These are phyloP conservation scores for Penicillium sp. DNA, from an alignment of 2,329 filamentous ascomycete species.

Conservation along the genomic window DNA sequence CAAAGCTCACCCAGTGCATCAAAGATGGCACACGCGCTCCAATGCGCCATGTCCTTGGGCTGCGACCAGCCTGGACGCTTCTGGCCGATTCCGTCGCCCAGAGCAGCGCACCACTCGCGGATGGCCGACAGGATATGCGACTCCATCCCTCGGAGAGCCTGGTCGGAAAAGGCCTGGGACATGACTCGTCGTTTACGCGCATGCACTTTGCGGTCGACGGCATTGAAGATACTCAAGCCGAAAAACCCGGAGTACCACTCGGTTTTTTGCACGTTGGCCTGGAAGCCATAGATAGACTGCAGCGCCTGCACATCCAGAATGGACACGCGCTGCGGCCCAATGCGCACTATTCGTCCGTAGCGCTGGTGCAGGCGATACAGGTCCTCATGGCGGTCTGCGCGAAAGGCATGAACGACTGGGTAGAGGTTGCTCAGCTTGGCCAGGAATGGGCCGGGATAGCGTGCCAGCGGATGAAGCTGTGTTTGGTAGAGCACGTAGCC, in stretches of 20 bases:
- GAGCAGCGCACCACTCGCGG: background rate
- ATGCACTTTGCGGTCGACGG: background rate
- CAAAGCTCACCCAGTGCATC: background rate
- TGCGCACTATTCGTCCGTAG: background rate
- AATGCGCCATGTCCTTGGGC: background rate
- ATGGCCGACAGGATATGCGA: background rate
- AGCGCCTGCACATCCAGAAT: background rate
- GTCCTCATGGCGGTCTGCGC: background rate
- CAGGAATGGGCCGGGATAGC: slow-evolving; percentile 61
- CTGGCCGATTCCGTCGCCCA: background rate
- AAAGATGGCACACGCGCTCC: background rate
- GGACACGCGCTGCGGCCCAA: background rate
- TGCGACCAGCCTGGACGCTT: background rate
- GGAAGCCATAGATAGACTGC: background rate
- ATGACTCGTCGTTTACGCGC: background rate
- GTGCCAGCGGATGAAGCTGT: slow-evolving; percentile 55
- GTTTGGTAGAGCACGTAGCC: background rate
- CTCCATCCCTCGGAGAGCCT: background rate
- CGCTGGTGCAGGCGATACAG: background rate
- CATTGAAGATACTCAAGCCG: background rate
- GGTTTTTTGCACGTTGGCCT: background rate
- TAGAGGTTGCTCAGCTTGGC: slow-evolving; percentile 57
- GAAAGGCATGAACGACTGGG: background rate
- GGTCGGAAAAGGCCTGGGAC: background rate
- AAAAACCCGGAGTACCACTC: background rate